Conservation (phyloP, 164 flowering plant genomes). For the Hamamelis virginiana region DNA sequence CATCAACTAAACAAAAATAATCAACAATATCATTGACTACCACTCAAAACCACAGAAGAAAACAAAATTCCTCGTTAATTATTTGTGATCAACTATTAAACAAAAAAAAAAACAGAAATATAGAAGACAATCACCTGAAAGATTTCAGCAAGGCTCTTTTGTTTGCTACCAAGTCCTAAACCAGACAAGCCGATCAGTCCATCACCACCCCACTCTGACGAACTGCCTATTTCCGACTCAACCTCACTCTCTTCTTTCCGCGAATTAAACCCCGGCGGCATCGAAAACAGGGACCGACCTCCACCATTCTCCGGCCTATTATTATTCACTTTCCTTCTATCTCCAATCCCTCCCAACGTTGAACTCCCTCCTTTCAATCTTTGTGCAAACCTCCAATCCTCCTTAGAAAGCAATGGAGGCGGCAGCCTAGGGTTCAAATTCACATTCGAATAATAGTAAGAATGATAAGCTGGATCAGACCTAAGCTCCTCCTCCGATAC, state of each 20-base stretch:
- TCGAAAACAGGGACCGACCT: conserved; percentile 45
- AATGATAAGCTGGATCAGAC: conserved; percentile 68
- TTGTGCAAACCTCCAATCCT: conserved; percentile 72
- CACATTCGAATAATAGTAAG: conserved; percentile 63
- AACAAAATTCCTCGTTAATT: too few relatives aligned
- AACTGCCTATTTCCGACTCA: conserved; percentile 36
- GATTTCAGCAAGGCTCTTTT: conserved; percentile 73
- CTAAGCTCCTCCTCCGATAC: conserved; percentile 64
- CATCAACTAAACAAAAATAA: too few relatives aligned
- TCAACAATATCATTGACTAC: too few relatives aligned
- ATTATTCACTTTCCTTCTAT: conserved; percentile 61
- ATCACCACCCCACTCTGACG: conserved; percentile 68
- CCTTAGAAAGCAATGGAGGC: conserved; percentile 66
- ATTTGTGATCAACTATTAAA: too few relatives aligned
- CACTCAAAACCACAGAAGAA: too few relatives aligned
- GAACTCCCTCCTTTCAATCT: conserved; percentile 63
- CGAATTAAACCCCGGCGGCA: conserved; percentile 60
- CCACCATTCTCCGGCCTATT: conserved; percentile 33
- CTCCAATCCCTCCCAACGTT: conserved; percentile 62
- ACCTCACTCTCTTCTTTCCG: conserved; percentile 42
- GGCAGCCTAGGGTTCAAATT: conserved; percentile 80
- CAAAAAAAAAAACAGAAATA: too few relatives aligned
- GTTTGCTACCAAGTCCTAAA: conserved; percentile 59
- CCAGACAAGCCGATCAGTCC: conserved; percentile 70
- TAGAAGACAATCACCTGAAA: conserved; percentile 51